phyloP scores from a whole-genome alignment of 257 asterid species.

The Capsicum baccatum region DNA sequence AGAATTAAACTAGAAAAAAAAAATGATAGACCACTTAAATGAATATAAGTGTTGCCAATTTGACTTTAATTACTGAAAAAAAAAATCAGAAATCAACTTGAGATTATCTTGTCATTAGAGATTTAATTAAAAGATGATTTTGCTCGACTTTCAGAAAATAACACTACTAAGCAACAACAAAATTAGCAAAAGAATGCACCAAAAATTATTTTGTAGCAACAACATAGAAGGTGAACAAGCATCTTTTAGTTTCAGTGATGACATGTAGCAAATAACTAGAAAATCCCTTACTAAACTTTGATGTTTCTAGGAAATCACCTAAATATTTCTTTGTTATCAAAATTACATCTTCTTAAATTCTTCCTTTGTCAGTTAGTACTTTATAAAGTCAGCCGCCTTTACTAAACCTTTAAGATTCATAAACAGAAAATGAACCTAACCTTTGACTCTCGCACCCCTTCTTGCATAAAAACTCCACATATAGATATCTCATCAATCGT shows the following conservation, averaged over 20 bases:
- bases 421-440: background rate
- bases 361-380: background rate
- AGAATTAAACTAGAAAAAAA: background rate
- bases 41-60: background rate
- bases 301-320: background rate
- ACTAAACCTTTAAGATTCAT: background rate
- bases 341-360: background rate
- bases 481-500: background rate
- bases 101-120: background rate
- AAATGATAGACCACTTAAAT: background rate
- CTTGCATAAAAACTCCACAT: background rate
- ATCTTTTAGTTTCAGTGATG: background rate
- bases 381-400: constrained; percentile 27
- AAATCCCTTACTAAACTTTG: background rate
- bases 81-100: background rate
- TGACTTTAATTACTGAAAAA: background rate
- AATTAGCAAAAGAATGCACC: background rate
- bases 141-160: background rate
- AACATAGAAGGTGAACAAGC: background rate
- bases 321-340: background rate
- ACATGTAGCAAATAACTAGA: background rate
- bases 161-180: background rate
- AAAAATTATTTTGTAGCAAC: background rate
- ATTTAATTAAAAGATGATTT: background rate
- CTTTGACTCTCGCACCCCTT: background rate